Evolutionary conservation across 305 asterid species (phyloP), one percentile per base, ranked within the genome.

Genomic region (Plantago lanceolata): DNA sequence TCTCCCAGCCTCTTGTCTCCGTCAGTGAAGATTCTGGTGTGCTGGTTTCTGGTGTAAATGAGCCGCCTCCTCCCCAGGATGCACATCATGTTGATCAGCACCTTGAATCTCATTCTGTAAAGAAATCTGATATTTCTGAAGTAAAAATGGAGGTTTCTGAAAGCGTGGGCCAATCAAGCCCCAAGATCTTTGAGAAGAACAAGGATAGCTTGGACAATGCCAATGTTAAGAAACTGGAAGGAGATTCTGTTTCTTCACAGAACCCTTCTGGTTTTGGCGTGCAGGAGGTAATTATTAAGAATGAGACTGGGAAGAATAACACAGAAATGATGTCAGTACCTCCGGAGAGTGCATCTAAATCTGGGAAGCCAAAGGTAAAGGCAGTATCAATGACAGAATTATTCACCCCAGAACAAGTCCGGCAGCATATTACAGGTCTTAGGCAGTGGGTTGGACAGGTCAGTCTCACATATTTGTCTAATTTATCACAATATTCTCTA

Each of bases 401-500:
- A 72, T 94, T 94, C 78, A 88, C 96, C 37, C 96, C 99, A 37
- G 97, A 88, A 72, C 96, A 90, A 81, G 91, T 90, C 70, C 75
- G 89, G 73, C 83, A 80, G 72, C 99, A 94, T 74, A 88, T 90
- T 68, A 59, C 49, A 51, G 93, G 97, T 75, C 96, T 94, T 67
- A 77, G 97, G 72, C 96, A 78, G 79, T 94, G 99, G 99, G 82
- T 90, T 49, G 99, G 99, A 72, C 99, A 94, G 97, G 99, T 94
- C 63, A 78, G 85, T 79, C 65, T 28, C n/a, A 28, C 66, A 66
- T 51, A 49, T 53, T 35, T 66, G 51, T 63, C 54, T 60, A 66
- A 47, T 62, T 55, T 67, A 64, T 53, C 50, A 31, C 48, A 50
- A 50, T 19, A 17, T 63, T 55, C 18, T 44, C 61, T 63, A 24